Conservation (phyloP, 441 rosid species). For the Aleurites moluccanus region DNA sequence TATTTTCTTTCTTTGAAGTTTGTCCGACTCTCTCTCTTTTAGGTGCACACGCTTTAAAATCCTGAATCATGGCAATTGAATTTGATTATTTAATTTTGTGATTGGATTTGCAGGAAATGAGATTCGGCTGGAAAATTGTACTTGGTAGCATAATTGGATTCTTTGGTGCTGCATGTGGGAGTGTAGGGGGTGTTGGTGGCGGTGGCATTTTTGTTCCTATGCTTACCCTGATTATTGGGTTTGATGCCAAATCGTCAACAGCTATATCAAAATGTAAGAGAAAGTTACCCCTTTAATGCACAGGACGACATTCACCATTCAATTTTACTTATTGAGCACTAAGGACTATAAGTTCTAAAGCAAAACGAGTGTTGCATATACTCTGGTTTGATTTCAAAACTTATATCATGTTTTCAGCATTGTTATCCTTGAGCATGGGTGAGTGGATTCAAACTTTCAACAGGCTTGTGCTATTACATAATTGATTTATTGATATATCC, state of each 20-base stretch:
- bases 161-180: slow-evolving; percentile 70
- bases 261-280: slow-evolving; percentile 64
- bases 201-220: slow-evolving; percentile 71
- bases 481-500: background rate
- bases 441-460: background rate
- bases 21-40: background rate
- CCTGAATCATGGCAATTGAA: background rate
- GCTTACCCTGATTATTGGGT: slow-evolving; percentile 57
- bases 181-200: slow-evolving; percentile 73
- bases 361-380: background rate
- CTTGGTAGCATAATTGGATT: slow-evolving; percentile 53
- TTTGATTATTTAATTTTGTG: background rate
- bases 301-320: background rate
- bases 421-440: background rate
- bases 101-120: slow-evolving; percentile 39
- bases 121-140: slow-evolving; percentile 57
- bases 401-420: background rate
- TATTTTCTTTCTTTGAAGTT: background rate
- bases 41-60: background rate
- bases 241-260: slow-evolving; percentile 62
- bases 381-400: background rate
- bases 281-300: background rate
- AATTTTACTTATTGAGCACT: background rate
- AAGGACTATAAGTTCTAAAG: background rate
- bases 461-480: background rate